These are phyloP conservation scores for Earliella scabrosa DNA, from an alignment of 1,284 basidiomycete genomes.

Conservation along the genomic window DNA sequence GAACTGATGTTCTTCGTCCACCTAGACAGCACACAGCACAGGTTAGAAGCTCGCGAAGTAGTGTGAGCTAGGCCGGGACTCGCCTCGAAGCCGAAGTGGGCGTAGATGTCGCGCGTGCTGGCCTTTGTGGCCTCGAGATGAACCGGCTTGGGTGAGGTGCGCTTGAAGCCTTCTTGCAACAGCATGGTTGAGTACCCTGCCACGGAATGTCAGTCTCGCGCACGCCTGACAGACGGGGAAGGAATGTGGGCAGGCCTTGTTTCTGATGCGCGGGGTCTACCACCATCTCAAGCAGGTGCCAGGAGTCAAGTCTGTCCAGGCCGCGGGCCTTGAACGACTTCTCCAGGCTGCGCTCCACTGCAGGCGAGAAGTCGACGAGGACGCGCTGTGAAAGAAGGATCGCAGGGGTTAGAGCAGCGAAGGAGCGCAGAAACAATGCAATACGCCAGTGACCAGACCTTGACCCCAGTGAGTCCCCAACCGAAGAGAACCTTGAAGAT, in stretches of 20 bases:
- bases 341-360: conserved; percentile 10
- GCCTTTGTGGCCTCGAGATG: conserved; percentile 25
- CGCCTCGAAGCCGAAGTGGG: conserved; percentile 25
- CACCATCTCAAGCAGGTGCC: conserved; percentile 20
- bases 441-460: not conserved
- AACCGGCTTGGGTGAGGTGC: conserved; percentile 18
- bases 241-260: conserved; percentile 1
- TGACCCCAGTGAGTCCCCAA: conserved; percentile 8
- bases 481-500: conserved; percentile 4
- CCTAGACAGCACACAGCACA: conserved; percentile 3
- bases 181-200: not conserved
- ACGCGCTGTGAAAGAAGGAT: no score
- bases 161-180: not conserved
- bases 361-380: conserved; percentile 4
- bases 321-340: conserved; percentile 13
- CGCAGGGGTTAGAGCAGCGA: no score
- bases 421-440: no score
- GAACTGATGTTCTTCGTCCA: conserved; percentile 24
- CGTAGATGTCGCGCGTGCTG: conserved; percentile 23
- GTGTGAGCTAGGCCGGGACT: no score
- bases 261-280: conserved; percentile 14
- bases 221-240: not conserved
- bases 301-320: conserved; percentile 16
- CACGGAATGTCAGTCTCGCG: no score
- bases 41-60: no score